Evolutionary conservation across 331 rosid genomes (phyloP).

Genomic region (Rosa hybrid): DNA sequence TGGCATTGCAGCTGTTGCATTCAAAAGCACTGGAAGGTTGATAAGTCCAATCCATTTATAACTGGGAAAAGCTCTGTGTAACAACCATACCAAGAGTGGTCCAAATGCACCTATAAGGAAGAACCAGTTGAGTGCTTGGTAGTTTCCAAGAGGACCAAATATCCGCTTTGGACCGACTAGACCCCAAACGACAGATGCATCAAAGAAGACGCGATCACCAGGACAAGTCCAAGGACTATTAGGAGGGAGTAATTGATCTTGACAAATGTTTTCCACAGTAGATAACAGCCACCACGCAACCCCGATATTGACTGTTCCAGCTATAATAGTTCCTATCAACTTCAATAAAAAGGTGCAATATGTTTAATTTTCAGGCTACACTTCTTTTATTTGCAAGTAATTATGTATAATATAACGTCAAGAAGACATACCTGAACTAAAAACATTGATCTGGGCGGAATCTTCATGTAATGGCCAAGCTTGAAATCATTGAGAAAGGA

Average conservation of each 20-base stretch:
- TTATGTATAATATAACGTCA: neutral
- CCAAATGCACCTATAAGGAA: slow-evolving; percentile 34
- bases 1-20: slow-evolving; percentile 36
- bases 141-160: slow-evolving; percentile 36
- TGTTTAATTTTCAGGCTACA: neutral
- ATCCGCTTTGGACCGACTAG: slow-evolving; percentile 40
- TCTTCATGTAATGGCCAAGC: slow-evolving; percentile 51
- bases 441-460: slow-evolving; percentile 42
- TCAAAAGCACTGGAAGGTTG: slow-evolving; percentile 42
- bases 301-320: slow-evolving; percentile 35
- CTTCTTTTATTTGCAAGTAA: neutral
- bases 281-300: slow-evolving; percentile 41
- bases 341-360: neutral
- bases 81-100: slow-evolving; percentile 30
- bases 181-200: slow-evolving; percentile 45
- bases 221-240: slow-evolving; percentile 51
- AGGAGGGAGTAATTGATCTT: slow-evolving; percentile 33
- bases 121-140: slow-evolving; percentile 40
- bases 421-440: slow-evolving; percentile 33
- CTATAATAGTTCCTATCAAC: slow-evolving; percentile 38
- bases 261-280: slow-evolving; percentile 36
- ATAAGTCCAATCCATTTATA: slow-evolving; percentile 29
- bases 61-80: slow-evolving; percentile 33
- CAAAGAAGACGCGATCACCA: slow-evolving; percentile 36
- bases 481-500: slow-evolving; percentile 50